These are phyloP conservation scores for Pyricularia sp. DNA, from an alignment of 2,329 filamentous ascomycete species.

Conservation along the genomic window DNA sequence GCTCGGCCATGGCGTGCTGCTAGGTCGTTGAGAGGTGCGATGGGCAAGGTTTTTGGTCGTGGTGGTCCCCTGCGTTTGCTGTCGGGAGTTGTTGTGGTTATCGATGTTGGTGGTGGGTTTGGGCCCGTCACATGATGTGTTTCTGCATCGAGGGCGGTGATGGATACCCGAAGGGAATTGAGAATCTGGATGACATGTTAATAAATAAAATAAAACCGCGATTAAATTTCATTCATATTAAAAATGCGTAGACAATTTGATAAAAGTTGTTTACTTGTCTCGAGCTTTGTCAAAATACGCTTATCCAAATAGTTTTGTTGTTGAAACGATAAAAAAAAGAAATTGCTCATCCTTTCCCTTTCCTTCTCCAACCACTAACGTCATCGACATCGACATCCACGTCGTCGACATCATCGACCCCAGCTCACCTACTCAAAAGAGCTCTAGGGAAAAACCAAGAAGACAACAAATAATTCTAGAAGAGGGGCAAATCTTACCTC, in stretches of 20 bases:
- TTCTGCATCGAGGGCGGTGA: not conserved
- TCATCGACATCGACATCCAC: not conserved
- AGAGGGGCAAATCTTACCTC: constrained; percentile 32
- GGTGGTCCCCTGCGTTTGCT: constrained; percentile 12
- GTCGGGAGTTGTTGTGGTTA: constrained; percentile 7
- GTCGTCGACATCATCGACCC: not conserved
- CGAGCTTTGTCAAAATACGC: not conserved
- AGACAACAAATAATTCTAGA: not conserved
- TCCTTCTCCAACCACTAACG: not conserved
- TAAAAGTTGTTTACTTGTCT: not conserved
- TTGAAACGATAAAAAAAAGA: not conserved
- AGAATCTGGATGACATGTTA: not conserved
- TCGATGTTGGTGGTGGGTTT: not conserved
- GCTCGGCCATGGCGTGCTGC: constrained; percentile 35
- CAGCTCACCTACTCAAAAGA: not conserved
- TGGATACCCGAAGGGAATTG: not conserved
- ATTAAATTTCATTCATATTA: not conserved
- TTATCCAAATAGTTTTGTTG: not conserved
- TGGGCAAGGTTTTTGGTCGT: constrained; percentile 20
- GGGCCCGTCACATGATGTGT: not conserved
- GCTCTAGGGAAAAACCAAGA: not conserved
- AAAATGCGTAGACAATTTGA: not conserved
- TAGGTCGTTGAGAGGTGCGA: constrained; percentile 37
- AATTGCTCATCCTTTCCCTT: not conserved
- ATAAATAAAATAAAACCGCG: not conserved